phyloP scores from a whole-genome alignment of 1,139 yeast genomes.

The Blastobotrys illinoisensis region DNA sequence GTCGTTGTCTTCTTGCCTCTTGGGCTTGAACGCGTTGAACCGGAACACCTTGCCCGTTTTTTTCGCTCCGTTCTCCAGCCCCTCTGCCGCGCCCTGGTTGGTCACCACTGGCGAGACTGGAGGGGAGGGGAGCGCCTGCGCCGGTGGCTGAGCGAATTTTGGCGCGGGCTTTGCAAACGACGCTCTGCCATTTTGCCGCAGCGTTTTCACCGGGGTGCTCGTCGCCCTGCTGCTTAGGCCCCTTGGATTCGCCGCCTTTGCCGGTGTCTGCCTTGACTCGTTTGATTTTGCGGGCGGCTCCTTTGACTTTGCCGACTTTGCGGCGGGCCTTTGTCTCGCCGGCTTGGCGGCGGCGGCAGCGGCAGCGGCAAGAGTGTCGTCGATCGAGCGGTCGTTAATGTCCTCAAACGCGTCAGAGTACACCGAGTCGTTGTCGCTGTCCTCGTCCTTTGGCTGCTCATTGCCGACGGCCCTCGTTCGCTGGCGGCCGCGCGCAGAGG shows the following conservation, averaged over 20 bases:
- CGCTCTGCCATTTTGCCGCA: background rate
- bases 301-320: no score
- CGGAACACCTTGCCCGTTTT: background rate
- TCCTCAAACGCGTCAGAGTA: constrained; percentile 27
- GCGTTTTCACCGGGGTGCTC: background rate
- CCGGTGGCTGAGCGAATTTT: background rate
- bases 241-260: background rate
- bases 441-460: background rate
- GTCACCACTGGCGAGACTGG: background rate
- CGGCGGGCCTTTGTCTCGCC: background rate
- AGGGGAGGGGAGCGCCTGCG: background rate
- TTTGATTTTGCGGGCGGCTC: no score
- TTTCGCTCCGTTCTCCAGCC: background rate
- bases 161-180: background rate
- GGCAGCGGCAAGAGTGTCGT: constrained; percentile 7
- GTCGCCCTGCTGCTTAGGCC: no score
- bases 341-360: constrained; percentile 5
- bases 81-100: background rate
- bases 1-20: background rate
- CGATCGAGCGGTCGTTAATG: constrained; percentile 5
- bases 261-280: no score
- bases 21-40: background rate
- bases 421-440: constrained; percentile 17
- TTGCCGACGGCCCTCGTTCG: background rate
- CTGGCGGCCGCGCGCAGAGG: background rate